Evolutionary conservation across 768 basidiomycete genomes (phyloP), one percentile per base, ranked within the genome.

Genomic region (Termitomyces sp.): DNA sequence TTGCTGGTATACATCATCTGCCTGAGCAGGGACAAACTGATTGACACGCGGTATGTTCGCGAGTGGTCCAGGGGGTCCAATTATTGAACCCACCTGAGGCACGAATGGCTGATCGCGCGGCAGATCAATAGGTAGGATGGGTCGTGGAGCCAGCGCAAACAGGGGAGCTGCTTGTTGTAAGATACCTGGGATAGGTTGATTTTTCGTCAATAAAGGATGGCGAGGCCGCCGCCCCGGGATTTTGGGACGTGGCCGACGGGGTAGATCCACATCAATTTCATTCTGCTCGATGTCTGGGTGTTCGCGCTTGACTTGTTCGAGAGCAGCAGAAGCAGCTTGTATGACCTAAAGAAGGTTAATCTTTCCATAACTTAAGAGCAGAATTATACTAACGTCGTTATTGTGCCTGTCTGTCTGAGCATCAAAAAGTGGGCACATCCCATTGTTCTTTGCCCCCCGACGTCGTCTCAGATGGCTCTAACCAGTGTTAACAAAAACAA

Each of bases 211-310:
- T 12, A n/a, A 10, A 5, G 44, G 54, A 20, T 13, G n/a, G 18
- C 10, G 54, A 20, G 24, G 45, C 10, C 44, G 14, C 20, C 8
- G 26, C 22, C 13, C 22, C n/a, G 12, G 43, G 6, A 28, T 8
- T n/a, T 38, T 30, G 22, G 9, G 44, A n/a, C 18, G 54, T 47
- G n/a, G 9, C 33, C 18, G 49, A 48, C 44, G 51, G 40, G 50
- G 83, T 28, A 81, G 63, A 35, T 86, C 84, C 18, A 87, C 76
- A 53, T 76, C 70, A 61, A 88, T 68, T 40, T 75, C 73, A 18
- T 76, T 68, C 33, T 77, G 76, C 45, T 78, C 72, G 24, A 82
- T 69, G 38, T 86, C 81, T 0, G 86, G 85, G 33, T 84, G 76
- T 24, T 76, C 68, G 24, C 68, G 69, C 60, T 77, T 79, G 64